Evolutionary conservation across 352 stramenopile species (phyloP), one percentile per base, ranked within the genome.

Genomic region (Phytophthora hybrid): DNA sequence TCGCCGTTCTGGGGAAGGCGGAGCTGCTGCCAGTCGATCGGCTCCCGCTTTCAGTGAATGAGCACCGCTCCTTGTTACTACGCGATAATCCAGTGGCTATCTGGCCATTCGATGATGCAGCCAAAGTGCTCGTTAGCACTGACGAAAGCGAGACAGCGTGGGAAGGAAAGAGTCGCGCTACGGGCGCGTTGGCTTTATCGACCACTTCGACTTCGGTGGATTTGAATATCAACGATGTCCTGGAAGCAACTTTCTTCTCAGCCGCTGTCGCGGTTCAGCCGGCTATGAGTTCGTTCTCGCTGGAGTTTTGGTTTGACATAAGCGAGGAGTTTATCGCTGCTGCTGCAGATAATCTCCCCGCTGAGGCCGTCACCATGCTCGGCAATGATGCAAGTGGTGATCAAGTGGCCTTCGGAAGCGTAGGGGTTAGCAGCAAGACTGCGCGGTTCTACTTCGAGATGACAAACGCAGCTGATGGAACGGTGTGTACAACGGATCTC

Each of bases 241-340:
- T 79, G 32, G 86, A 92, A 66, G 71, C 79, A 9, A 83, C 84
- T 2, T 91, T 86, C 60, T 89, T 88, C 62, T 92, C 84, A 0
- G 78, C 78, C 41, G 66, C 80, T 7, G 76, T 90, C 8, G 61
- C 82, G 1, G 34, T 84, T 11, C 81, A 90, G 26, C 76, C 78
- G 3, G 70, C 77, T 1, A 85, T 92, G 77, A 77, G 78, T 0
- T 74, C 85, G 1, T 93, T 95, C 53, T 81, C 86, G 5, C 32
- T 93, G 10, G 88, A 95, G 61, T 84, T 90, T 13, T 95, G 86
- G 86, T 23, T 90, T 0, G 57, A 52, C 5, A 64, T 91, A 7
- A 63, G 37, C 0, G 26, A 65, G n/a, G 29, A 51, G 18, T 69
- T 69, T 49, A 19, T 69, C 10, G 31, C 47, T 47, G 41, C 54